These are phyloP conservation scores for Lentinula aciculospora DNA, from an alignment of 768 basidiomycete genomes.

Conservation along the genomic window DNA sequence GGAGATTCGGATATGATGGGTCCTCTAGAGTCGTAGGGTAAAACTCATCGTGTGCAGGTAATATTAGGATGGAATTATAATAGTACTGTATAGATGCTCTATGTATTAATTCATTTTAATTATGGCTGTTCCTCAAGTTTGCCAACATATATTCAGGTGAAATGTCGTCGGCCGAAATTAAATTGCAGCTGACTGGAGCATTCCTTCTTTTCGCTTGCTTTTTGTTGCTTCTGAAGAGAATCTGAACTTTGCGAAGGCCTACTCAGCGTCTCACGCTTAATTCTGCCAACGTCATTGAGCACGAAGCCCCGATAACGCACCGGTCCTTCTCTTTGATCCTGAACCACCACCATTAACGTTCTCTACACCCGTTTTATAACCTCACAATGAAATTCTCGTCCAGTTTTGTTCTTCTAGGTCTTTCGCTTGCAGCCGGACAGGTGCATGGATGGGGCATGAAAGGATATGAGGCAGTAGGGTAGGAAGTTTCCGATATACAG, in stretches of 20 bases:
- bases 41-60: neutral
- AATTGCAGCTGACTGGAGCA: no score
- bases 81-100: neutral
- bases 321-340: neutral
- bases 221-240: neutral
- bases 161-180: neutral
- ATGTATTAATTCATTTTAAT: neutral
- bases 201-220: neutral
- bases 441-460: neutral
- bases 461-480: conserved; percentile 3
- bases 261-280: neutral
- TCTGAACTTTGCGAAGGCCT: neutral
- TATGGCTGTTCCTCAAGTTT: no score
- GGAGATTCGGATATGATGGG: conserved; percentile 41
- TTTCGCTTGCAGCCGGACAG: neutral
- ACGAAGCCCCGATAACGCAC: neutral
- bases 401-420: neutral
- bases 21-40: conserved; percentile 19
- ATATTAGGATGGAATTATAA: neutral
- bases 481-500: neutral
- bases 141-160: no score
- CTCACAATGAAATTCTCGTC: neutral
- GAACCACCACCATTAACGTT: neutral
- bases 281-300: neutral
- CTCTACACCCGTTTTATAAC: neutral